Conservation (phyloP, 352 stramenopile species). For the Phytophthora chlamydospora region DNA sequence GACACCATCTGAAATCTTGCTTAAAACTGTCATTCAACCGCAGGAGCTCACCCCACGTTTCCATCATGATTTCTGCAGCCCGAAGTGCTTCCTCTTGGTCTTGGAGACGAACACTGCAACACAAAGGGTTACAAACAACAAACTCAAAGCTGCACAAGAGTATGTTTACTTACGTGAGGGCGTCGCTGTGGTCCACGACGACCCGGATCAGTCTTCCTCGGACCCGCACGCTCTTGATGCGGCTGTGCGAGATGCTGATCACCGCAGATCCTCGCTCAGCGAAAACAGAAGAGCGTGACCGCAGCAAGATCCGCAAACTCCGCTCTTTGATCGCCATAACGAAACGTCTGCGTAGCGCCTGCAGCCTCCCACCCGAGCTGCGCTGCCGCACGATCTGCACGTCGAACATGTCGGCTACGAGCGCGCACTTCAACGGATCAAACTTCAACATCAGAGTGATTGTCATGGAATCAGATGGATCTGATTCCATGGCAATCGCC, state of each 20-base stretch:
- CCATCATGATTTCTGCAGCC: conserved; percentile 48
- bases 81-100: conserved; percentile 30
- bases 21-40: not conserved
- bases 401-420: conserved; percentile 25
- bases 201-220: conserved; percentile 43
- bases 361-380: conserved; percentile 18
- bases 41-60: conserved; percentile 47
- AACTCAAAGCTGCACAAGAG: not conserved
- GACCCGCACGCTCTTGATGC: conserved; percentile 40
- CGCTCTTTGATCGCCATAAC: conserved; percentile 25
- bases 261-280: conserved; percentile 5
- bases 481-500: conserved; percentile 2
- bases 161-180: conserved; percentile 33
- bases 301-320: conserved; percentile 29
- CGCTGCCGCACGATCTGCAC: conserved; percentile 45
- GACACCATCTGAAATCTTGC: not conserved
- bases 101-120: conserved; percentile 37
- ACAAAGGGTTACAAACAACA: not conserved
- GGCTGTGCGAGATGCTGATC: conserved; percentile 18
- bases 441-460: conserved; percentile 7
- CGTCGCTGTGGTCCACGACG: conserved; percentile 17
- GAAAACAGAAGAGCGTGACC: not conserved
- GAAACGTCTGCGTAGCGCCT: conserved; percentile 40
- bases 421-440: conserved; percentile 31
- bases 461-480: no score